A percentile compares a stretch with the other conserved stretches of the same genome.
These are phyloP conservation scores for Tetrahymena thermophila DNA, from an alignment of 73 alveolate genomes.

Conservation along the genomic window DNA sequence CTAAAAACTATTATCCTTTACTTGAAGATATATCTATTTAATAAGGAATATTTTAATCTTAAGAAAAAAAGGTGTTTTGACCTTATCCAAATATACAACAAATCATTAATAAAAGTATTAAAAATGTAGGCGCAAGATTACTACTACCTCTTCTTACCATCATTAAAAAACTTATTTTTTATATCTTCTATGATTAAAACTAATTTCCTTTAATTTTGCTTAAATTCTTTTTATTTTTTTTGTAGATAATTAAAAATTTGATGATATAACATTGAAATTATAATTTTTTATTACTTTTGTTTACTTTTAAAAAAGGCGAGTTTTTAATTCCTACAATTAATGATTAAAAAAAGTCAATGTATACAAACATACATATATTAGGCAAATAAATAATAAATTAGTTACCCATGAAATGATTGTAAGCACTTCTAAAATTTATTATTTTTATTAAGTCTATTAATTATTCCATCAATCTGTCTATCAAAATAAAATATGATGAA, in stretches of 20 bases:
- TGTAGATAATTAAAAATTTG: background rate
- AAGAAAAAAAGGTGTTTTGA: background rate
- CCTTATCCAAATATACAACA: background rate
- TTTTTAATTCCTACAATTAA: background rate
- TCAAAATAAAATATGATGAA: no score
- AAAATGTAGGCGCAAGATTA: background rate
- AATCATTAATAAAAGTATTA: background rate
- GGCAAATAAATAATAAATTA: no score
- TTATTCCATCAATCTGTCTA: no score
- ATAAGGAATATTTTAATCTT: background rate
- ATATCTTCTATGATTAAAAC: no score
- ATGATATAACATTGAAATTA: no score
- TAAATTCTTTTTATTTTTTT: no score
- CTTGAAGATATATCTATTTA: background rate
- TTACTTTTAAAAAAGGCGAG: no score
- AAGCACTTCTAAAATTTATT: background rate
- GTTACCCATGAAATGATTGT: no score
- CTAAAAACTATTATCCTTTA: background rate
- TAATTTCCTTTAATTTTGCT: background rate
- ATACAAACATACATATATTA: no score
- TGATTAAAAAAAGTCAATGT: background rate
- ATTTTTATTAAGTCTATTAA: background rate
- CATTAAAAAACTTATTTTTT: no score
- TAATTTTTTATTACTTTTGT: no score
- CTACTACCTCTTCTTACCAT: background rate